Evolutionary conservation across 2,329 filamentous ascomycete genomes (phyloP).

Genomic region (Myotisia sp.): DNA sequence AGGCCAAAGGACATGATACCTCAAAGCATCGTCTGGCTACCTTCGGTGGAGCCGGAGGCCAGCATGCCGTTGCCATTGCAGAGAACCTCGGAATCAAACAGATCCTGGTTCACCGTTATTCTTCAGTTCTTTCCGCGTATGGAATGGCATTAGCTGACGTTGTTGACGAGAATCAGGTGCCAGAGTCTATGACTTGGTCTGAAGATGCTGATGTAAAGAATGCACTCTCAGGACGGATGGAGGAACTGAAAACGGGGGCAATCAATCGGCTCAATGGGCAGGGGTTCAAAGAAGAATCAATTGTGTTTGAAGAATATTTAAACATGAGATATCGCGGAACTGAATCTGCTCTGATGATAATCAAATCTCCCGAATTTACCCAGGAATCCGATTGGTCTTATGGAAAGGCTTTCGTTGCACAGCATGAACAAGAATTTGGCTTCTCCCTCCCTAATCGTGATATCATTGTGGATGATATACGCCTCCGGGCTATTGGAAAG

Average conservation of each 20-base stretch:
- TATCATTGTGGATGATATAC: conserved; percentile 80
- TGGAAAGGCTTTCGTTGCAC: conserved; percentile 66
- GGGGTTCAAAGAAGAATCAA: conserved; percentile 60
- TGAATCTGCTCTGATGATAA: conserved; percentile 79
- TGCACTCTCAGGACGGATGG: conserved; percentile 59
- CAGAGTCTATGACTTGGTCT: conserved; percentile 45
- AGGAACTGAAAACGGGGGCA: conserved; percentile 64
- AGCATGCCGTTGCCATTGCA: conserved; percentile 84
- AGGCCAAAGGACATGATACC: conserved; percentile 78
- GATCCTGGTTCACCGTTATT: conserved; percentile 74
- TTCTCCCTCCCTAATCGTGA: conserved; percentile 76
- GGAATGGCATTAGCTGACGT: conserved; percentile 85
- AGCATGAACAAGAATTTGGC: conserved; percentile 85
- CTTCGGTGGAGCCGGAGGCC: conserved; percentile 79
- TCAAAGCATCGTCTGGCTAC: conserved; percentile 72
- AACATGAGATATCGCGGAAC: conserved; percentile 89
- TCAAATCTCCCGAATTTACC: conserved; percentile 57
- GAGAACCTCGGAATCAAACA: conserved; percentile 66
- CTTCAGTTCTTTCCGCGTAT: conserved; percentile 77
- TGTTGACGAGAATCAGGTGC: conserved; percentile 65
- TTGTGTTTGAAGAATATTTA: conserved; percentile 80
- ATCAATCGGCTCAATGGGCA: conserved; percentile 54
- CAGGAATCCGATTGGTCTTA: conserved; percentile 67
- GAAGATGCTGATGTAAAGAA: conserved; percentile 44
- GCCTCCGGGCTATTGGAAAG: conserved; percentile 77